Conservation (phyloP, 2,329 filamentous ascomycete genomes). For the Hypoxylon sp. region DNA sequence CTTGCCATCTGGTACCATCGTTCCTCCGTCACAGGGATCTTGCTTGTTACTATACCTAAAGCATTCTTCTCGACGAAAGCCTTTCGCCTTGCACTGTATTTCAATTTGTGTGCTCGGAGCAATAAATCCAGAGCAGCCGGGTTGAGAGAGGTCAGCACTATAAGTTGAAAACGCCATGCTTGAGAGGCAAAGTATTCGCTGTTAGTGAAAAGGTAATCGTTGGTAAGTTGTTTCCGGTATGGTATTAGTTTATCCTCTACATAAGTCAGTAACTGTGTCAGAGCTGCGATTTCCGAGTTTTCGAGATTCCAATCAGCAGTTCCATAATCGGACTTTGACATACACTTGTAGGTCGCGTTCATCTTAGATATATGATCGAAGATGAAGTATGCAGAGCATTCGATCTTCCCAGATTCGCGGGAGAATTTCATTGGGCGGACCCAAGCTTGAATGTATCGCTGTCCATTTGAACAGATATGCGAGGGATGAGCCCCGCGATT, state of each 20-base stretch:
- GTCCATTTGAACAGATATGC: conserved; percentile 20
- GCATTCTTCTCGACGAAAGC: conserved; percentile 21
- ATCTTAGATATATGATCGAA: conserved; percentile 1
- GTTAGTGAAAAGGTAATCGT: conserved; percentile 23
- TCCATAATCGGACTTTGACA: conserved; percentile 1
- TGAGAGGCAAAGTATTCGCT: conserved; percentile 31
- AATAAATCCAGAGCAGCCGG: conserved; percentile 9
- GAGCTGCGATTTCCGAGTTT: conserved; percentile 23
- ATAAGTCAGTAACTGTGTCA: not conserved
- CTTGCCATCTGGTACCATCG: conserved; percentile 14
- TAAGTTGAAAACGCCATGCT: conserved; percentile 24
- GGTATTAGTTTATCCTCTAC: conserved; percentile 27
- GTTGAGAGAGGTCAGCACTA: conserved; percentile 13
- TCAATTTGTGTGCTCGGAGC: conserved; percentile 17
- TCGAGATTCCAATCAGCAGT: conserved; percentile 32
- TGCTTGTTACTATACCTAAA: conserved; percentile 7
- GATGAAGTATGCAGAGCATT: conserved; percentile 4
- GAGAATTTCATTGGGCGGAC: conserved; percentile 1
- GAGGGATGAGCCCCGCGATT: conserved; percentile 35
- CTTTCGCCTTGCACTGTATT: conserved; percentile 18
- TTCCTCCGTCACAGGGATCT: conserved; percentile 20
- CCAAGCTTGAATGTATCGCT: conserved; percentile 23
- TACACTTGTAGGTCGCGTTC: conserved; percentile 4
- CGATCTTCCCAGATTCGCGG: not conserved
- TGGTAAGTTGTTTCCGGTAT: conserved; percentile 10